These are phyloP conservation scores for Luvunga scandens DNA, from an alignment of 345 rosid genomes.

Conservation along the genomic window DNA sequence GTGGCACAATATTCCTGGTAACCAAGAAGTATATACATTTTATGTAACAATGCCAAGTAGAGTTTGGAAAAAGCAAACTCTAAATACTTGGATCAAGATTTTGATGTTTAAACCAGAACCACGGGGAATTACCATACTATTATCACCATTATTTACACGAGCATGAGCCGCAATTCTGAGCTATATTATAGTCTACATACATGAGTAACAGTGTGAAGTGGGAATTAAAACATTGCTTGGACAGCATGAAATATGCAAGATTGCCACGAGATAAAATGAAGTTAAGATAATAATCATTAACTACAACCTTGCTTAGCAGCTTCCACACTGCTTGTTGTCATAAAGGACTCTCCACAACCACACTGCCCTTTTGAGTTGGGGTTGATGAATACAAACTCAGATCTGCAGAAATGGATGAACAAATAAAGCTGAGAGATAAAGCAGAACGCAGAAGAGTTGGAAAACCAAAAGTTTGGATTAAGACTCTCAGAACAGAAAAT, in stretches of 20 bases:
- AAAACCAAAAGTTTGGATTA: neutral
- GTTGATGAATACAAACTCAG: conserved; percentile 81
- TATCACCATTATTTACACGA: neutral
- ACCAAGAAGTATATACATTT: neutral
- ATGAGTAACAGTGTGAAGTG: neutral
- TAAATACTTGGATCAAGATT: neutral
- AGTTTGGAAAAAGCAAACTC: neutral
- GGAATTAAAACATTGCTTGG: neutral
- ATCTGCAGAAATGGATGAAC: conserved; percentile 33
- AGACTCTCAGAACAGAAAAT: neutral
- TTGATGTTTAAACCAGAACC: neutral
- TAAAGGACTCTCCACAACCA: conserved; percentile 91
- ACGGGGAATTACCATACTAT: neutral
- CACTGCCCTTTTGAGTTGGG: conserved; percentile 91
- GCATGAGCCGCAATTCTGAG: neutral
- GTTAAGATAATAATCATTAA: neutral
- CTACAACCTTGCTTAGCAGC: conserved; percentile 32
- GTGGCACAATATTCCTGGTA: neutral
- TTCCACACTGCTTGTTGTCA: conserved; percentile 50
- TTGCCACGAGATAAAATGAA: too few species aligned
- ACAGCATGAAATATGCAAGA: neutral
- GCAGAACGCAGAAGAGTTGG: neutral
- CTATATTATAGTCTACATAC: neutral
- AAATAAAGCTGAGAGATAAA: neutral
- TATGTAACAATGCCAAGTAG: neutral